Evolutionary conservation across 164 flowering plant species (phyloP).

Genomic region (Vitis amurensis): DNA sequence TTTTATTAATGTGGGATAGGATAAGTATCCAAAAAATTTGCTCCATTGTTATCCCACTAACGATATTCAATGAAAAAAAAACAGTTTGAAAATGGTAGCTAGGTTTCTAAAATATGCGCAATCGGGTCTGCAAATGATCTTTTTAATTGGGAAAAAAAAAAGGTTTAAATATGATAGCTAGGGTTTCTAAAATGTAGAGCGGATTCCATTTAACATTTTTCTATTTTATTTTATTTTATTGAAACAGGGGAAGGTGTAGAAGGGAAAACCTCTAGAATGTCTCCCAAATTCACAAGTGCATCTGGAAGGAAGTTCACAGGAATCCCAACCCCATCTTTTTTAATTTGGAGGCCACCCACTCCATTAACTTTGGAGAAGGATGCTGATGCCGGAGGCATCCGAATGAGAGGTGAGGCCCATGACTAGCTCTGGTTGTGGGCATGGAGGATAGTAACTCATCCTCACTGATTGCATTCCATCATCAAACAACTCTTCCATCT

Average conservation of each 20-base stretch:
- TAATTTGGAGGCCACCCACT: conserved; percentile 40
- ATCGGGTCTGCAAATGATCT: no score
- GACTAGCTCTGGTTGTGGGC: conserved; percentile 39
- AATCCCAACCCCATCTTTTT: conserved; percentile 41
- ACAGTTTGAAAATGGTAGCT: no score
- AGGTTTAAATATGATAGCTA: no score
- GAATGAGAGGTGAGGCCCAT: conserved; percentile 42
- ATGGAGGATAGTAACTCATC: conserved; percentile 47
- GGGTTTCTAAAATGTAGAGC: no score
- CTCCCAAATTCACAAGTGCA: conserved; percentile 46
- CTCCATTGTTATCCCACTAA: no score
- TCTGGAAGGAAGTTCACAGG: conserved; percentile 27
- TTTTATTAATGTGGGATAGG: no score
- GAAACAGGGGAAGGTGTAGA: not conserved
- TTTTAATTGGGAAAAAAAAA: no score
- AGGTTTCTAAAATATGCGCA: no score
- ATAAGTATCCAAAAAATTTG: no score
- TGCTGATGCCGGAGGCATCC: conserved; percentile 32
- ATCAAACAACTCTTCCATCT: conserved; percentile 30
- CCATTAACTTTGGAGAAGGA: conserved; percentile 38
- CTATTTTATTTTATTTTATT: no score
- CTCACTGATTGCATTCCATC: conserved; percentile 40
- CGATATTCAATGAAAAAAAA: no score
- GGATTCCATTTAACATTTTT: not conserved
- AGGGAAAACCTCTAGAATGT: conserved; percentile 37